Percentiles rank a stretch among this genome's conserved stretches.
phyloP scores from a whole-genome alignment of 2,329 filamentous ascomycete species.

The Stachybotrys echinatus region DNA sequence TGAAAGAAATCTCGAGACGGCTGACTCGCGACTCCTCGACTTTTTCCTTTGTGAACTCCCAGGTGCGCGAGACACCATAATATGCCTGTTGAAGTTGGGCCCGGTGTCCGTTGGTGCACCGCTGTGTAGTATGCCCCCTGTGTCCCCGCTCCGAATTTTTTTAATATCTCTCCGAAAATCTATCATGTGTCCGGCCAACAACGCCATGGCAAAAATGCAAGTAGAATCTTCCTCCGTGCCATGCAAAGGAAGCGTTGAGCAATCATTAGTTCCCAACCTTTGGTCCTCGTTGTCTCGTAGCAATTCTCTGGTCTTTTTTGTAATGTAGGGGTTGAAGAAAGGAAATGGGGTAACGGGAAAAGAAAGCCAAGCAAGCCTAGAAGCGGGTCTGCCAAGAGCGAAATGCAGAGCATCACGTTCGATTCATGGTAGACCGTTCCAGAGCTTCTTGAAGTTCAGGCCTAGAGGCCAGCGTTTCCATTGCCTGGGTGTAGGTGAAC shows the following conservation, averaged over 20 bases:
- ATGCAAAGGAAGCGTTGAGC: not conserved
- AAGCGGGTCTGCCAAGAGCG: not conserved
- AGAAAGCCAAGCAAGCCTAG: not conserved
- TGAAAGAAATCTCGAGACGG: not conserved
- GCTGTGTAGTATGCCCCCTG: not conserved
- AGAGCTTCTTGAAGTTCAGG: conserved; percentile 88
- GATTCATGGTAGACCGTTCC: conserved; percentile 68
- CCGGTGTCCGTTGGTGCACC: not conserved
- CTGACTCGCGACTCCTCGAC: not conserved
- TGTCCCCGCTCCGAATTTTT: not conserved
- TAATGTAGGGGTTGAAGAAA: not conserved
- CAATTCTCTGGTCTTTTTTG: not conserved
- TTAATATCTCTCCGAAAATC: conserved; percentile 15
- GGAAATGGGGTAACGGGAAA: not conserved
- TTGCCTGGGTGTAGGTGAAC: conserved; percentile 83
- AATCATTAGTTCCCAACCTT: not conserved
- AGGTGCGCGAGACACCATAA: not conserved
- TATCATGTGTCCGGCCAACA: conserved; percentile 23
- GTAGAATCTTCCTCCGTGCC: not conserved
- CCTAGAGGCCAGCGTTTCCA: conserved; percentile 66
- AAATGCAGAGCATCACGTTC: conserved; percentile 12
- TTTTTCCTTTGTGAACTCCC: not conserved
- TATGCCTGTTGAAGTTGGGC: not conserved
- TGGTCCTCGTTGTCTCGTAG: not conserved
- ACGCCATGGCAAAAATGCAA: conserved; percentile 23